Evolutionary conservation across 129 eudicot genomes (phyloP), one percentile per base, ranked within the genome.

Genomic region (Escallonia rubra): DNA sequence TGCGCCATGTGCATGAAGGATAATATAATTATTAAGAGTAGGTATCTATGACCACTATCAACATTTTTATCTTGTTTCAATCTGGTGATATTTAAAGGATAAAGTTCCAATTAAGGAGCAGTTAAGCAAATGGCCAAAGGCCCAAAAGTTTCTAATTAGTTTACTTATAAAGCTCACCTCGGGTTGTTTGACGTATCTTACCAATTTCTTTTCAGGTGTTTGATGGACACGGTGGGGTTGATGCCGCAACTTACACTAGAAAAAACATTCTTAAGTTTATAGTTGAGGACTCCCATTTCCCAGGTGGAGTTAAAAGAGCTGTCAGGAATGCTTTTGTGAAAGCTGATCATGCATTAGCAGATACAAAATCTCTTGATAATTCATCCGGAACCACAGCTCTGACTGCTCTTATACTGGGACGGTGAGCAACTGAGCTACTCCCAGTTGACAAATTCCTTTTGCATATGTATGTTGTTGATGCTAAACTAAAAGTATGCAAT

Each of bases 151-250:
- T 23, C 34, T 23, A 23, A 23, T 0, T 23, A 23, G 34, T 23
- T 23, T 23, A 23, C 34, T 23, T 23, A 23, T 23, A 23, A 23
- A 23, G 34, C 34, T 23, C 34, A 23, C 34, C 56, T 53, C 47
- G 44, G 56, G 4, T 52, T 65, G 14, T 49, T 72, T 38, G 10
- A 67, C 43, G 39, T 45, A 53, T 43, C 6, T 10, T 66, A 8
- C 15, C 4, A 5, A 10, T 42, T 59, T 12, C 40, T 14, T 66
- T 63, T 53, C 75, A 90, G 97, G 97, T 90, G 63, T 90, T 90
- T 66, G 95, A 90, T 73, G 97, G 97, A 61, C 97, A 90, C 73
- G 97, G 95, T 10, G 97, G 97, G 10, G 71, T 74, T 8, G 97
- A 90, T 82, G 97, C 97, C 56, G 97, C 95, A 9, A 79, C 85